Base-by-base conservation (phyloP, 306 rosid species). In the Castanopsis chinensis region DNA sequence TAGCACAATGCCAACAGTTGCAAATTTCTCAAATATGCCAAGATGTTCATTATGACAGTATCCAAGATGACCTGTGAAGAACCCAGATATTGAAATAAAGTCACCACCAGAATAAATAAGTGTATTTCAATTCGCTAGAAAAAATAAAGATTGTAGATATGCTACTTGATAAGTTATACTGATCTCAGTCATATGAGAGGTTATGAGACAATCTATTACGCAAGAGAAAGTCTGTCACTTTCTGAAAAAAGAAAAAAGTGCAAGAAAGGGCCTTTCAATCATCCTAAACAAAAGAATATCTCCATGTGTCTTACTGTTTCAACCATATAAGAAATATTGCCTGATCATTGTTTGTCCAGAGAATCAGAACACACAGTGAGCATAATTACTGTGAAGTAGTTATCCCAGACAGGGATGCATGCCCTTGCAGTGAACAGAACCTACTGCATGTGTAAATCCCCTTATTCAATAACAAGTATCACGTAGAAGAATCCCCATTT, bases 1-100 rank as follows among this genome's bases (percentile, higher is more conserved):
- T 91, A 86, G 86, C 91, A 89, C 68, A 93, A 84, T 76, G 92
- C 90, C 83, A 93, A 79, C 60, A 54, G 92, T 74, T 55, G 81
- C 86, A 93, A 88, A 82, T 89, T 88, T 83, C 67, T 77, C 88
- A 93, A 76, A 68, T 89, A 79, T 17, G 49, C 80, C 77, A 74
- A 71, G 7, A 91, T 78, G 63, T 74, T 84, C 27, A 75, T 60
- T 83, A 93, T 53, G 61, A 81, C 57, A 60, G 35, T 60, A 75
- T 93, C 97, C 25, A 92, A 91, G 87, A 93, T 81, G 27, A 88
- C 93, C 97, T 93, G 85, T 61, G 74, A 75, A 85, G 72, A 83
- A 80, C 45, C 13, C 23, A 35, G 75, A 85, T 76, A 72, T 76
- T 4, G 8, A 68, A 64, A 72, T 49, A 78, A 72, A 17, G 55